Conservation (phyloP, 108 stramenopile genomes). For the Pseudonitzschia multiseries region DNA sequence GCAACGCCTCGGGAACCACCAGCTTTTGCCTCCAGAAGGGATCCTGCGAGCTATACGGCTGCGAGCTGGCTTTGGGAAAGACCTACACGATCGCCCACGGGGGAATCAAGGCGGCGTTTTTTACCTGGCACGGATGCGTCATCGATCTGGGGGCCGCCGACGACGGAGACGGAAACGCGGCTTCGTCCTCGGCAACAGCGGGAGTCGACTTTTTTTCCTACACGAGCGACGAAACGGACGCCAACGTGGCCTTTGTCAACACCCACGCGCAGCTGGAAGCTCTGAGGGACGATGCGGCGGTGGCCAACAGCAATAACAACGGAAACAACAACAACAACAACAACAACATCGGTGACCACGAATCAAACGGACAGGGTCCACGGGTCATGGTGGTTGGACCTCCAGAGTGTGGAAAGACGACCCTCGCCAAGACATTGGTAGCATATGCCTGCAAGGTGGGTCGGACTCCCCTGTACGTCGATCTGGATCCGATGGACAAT, state of each 20-base stretch:
- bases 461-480: slow-evolving; percentile 75
- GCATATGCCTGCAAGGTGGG: slow-evolving; percentile 86
- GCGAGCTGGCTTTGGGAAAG: slow-evolving; percentile 60
- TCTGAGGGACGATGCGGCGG: slow-evolving; percentile 75
- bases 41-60: slow-evolving; percentile 55
- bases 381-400: slow-evolving; percentile 80
- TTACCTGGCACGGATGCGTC: slow-evolving; percentile 90
- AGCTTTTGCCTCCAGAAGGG: slow-evolving; percentile 42
- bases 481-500: slow-evolving; percentile 80
- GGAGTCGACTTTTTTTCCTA: slow-evolving; percentile 55
- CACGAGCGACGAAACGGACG: slow-evolving; percentile 67
- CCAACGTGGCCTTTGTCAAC: slow-evolving; percentile 86
- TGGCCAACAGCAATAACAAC: slow-evolving; percentile 1
- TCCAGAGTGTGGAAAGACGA: slow-evolving; percentile 81
- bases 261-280: slow-evolving; percentile 92
- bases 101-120: slow-evolving; percentile 76
- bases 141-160: slow-evolving; percentile 52
- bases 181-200: background rate
- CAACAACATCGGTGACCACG: background rate
- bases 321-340: background rate
- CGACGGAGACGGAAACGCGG: background rate
- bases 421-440: slow-evolving; percentile 57
- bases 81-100: slow-evolving; percentile 47
- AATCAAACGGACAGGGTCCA: slow-evolving; percentile 48
- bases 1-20: slow-evolving; percentile 6